A percentile compares a stretch with the other conserved stretches of the same genome.
Conservation (phyloP, 2,329 filamentous ascomycete genomes). For the Fusarium algeriense region DNA sequence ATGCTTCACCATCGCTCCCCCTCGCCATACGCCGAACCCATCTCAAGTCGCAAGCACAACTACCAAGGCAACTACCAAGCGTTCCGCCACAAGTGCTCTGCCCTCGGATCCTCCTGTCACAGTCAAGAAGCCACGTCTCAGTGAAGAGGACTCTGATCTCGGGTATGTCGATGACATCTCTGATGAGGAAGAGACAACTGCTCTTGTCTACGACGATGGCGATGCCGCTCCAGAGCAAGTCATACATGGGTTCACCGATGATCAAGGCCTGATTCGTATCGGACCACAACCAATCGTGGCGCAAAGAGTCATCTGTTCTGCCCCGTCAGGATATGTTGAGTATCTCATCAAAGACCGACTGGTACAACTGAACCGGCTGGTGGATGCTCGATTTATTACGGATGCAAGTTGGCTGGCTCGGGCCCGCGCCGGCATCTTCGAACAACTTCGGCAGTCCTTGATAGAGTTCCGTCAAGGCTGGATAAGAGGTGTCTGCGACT, state of each 20-base stretch:
- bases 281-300: not conserved
- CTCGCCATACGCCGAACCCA: too few relatives aligned
- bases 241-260: not conserved
- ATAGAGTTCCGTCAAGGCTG: not conserved
- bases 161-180: not conserved
- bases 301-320: not conserved
- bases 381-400: too few relatives aligned
- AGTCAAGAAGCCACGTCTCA: not conserved
- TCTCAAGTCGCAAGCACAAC: too few relatives aligned
- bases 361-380: too few relatives aligned
- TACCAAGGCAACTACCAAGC: too few relatives aligned
- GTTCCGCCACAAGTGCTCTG: not conserved
- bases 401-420: too few relatives aligned
- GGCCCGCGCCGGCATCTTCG: too few relatives aligned
- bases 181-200: not conserved
- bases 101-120: too few relatives aligned
- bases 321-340: too few relatives aligned
- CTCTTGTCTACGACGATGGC: not conserved
- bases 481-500: not conserved
- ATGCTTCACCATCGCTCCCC: not conserved
- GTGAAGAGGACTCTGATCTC: not conserved
- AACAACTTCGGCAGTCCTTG: too few relatives aligned
- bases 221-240: not conserved
- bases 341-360: too few relatives aligned
- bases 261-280: not conserved